Percentiles rank a stretch among this genome's conserved stretches.
Evolutionary conservation across 1,139 yeast genomes (phyloP).

Genomic region (Saccharomyces hybrid): DNA sequence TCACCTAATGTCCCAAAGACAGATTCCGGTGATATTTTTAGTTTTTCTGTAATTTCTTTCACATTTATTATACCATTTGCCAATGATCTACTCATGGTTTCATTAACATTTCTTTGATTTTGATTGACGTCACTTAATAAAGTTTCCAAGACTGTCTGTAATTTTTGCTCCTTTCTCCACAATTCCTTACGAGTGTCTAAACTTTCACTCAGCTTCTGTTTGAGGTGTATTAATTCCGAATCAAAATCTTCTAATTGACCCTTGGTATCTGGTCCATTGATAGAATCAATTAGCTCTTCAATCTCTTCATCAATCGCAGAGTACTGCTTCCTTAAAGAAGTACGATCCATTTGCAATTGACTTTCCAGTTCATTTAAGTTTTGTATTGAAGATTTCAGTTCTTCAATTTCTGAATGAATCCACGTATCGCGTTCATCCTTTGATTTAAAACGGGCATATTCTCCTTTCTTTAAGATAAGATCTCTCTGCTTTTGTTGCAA

Average conservation of each 20-base stretch:
- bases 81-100: slow-evolving; percentile 66
- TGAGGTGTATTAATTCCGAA: slow-evolving; percentile 32
- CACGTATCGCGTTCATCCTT: slow-evolving; percentile 59
- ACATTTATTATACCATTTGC: slow-evolving; percentile 66
- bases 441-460: slow-evolving; percentile 51
- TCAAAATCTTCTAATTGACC: slow-evolving; percentile 30
- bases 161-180: slow-evolving; percentile 75
- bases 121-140: slow-evolving; percentile 46
- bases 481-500: slow-evolving; percentile 51
- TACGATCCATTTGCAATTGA: slow-evolving; percentile 1
- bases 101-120: slow-evolving; percentile 55
- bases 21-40: slow-evolving; percentile 44
- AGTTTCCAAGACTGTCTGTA: slow-evolving; percentile 49
- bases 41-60: slow-evolving; percentile 45
- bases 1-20: slow-evolving; percentile 86
- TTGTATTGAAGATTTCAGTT: slow-evolving; percentile 30
- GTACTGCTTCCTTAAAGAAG: not conserved
- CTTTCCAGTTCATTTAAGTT: slow-evolving; percentile 15
- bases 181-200: slow-evolving; percentile 61
- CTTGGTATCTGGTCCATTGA: slow-evolving; percentile 34
- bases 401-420: slow-evolving; percentile 47
- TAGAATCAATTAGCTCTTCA: slow-evolving; percentile 32
- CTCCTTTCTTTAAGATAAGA: slow-evolving; percentile 65
- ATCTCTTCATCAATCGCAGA: slow-evolving; percentile 24
- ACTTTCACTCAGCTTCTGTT: slow-evolving; percentile 37